Base-by-base conservation (phyloP, 805 yeast species). In the Wickerhamiella parazyma region DNA sequence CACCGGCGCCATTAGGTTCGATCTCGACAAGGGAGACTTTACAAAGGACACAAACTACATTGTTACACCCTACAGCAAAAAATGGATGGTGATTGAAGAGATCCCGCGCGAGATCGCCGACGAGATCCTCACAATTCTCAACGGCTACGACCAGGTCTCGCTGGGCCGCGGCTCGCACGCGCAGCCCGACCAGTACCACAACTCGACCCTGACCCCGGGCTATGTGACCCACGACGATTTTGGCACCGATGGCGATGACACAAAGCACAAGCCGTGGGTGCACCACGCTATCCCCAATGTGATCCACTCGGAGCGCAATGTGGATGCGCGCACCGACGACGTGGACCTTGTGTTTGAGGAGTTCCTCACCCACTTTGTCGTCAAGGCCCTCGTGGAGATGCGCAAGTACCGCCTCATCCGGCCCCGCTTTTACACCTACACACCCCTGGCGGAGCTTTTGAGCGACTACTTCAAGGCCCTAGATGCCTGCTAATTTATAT, bases 1-100 rank as follows among this genome's bases (percentile, higher is more conserved):
- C 57, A 80, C 94, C 0, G 95, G 95, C 2, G 79, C 93, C 1
- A 71, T 87, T 2, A 70, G 96, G 41, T 87, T 83, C 56, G 95
- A 87, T 59, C 62, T 86, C 38, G 82, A 79, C 64, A 74, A 78
- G 58, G 96, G 96, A 0, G 76, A 77, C 4, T 86, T 79, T 58
- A 86, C 94, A 0, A 64, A 64, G 37, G 93, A 85, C 59, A 69
- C 91, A 0, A 79, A 80, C 51, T 86, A 70, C 55, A 82, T 80
- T 33, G 80, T 86, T 1, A 77, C 93, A 0, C 95, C 96, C 0
- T 86, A 85, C 60, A 67, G 73, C 41, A 86, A 86, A 55, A 70
- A 70, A 40, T 87, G 95, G 95, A 71, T 67, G 28, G 73, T 69
- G 41, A 59, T 86, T n/a, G 59, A 66, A 1, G 63, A 68, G 4